Evolutionary conservation across 441 rosid genomes (phyloP).

Genomic region (Euphorbia schlechtendalii): DNA sequence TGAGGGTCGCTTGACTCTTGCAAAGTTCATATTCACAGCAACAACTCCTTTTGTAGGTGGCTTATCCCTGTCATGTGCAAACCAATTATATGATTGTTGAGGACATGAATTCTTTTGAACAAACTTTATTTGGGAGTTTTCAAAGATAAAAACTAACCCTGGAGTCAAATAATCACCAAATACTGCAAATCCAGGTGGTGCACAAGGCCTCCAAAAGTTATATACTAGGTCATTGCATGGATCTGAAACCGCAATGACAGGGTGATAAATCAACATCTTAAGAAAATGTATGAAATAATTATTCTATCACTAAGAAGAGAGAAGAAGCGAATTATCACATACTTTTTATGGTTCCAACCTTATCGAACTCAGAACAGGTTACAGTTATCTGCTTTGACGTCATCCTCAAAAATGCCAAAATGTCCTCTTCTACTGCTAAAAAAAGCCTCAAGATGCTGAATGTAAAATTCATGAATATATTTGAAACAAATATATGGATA

Average conservation of each 20-base stretch:
- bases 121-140: constrained; percentile 15
- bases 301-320: not conserved
- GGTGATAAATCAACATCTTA: constrained; percentile 24
- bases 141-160: constrained; percentile 45
- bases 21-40: constrained; percentile 75
- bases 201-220: constrained; percentile 90
- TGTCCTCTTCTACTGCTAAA: constrained; percentile 92
- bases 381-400: constrained; percentile 83
- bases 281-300: constrained; percentile 2
- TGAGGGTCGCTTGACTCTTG: constrained; percentile 74
- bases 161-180: constrained; percentile 96
- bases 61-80: constrained; percentile 69
- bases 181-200: constrained; percentile 94
- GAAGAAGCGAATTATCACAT: constrained; percentile 22
- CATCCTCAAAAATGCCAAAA: constrained; percentile 80
- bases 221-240: constrained; percentile 51
- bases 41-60: constrained; percentile 94
- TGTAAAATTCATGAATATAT: constrained; percentile 92
- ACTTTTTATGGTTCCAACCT: constrained; percentile 79
- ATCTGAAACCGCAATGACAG: constrained; percentile 41
- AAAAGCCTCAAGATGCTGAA: constrained; percentile 91
- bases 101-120: constrained; percentile 4
- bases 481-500: constrained; percentile 64
- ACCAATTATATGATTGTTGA: constrained; percentile 17
- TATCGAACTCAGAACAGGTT: constrained; percentile 84